A percentile compares a stretch with the other conserved stretches of the same genome.
phyloP scores from a whole-genome alignment of 495 filamentous ascomycete genomes.

The Cercophora scortea region DNA sequence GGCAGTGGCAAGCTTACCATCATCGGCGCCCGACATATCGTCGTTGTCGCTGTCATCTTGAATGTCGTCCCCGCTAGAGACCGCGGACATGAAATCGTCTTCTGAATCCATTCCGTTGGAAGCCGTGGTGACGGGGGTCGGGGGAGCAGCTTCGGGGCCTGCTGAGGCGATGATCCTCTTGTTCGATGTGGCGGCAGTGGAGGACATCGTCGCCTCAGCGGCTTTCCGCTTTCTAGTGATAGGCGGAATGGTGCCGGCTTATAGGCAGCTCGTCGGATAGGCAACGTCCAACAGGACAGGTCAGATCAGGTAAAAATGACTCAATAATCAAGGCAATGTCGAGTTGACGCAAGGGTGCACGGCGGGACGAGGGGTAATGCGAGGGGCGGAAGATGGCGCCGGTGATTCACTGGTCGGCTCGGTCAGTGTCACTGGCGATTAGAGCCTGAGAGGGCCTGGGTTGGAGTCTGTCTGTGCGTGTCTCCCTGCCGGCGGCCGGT shows the following conservation, averaged over 20 bases:
- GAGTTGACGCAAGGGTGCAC: not conserved
- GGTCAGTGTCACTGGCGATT: no score
- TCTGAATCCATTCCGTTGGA: slow-evolving; percentile 83
- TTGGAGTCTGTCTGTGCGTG: no score
- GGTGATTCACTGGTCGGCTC: no score
- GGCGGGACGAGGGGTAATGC: not conserved
- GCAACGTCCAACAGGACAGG: not conserved
- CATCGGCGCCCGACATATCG: slow-evolving; percentile 62
- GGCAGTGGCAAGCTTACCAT: slow-evolving; percentile 36
- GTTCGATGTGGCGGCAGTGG: slow-evolving; percentile 35
- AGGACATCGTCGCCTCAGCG: slow-evolving; percentile 61
- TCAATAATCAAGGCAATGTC: not conserved
- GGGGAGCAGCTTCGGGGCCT: slow-evolving; percentile 37
- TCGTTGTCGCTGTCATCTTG: slow-evolving; percentile 73
- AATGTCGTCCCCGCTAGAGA: slow-evolving; percentile 69
- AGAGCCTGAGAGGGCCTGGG: no score
- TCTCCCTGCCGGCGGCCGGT: no score
- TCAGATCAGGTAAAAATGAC: not conserved
- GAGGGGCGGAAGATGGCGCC: not conserved
- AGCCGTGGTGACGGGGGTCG: slow-evolving; percentile 51
- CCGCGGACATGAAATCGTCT: slow-evolving; percentile 86
- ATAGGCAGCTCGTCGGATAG: slow-evolving; percentile 1
- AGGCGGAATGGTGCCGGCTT: slow-evolving; percentile 51
- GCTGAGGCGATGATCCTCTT: slow-evolving; percentile 47
- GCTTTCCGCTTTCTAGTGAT: slow-evolving; percentile 85